These are phyloP conservation scores for Hysterangium stoloniferum DNA, from an alignment of 768 basidiomycete genomes.

Conservation along the genomic window DNA sequence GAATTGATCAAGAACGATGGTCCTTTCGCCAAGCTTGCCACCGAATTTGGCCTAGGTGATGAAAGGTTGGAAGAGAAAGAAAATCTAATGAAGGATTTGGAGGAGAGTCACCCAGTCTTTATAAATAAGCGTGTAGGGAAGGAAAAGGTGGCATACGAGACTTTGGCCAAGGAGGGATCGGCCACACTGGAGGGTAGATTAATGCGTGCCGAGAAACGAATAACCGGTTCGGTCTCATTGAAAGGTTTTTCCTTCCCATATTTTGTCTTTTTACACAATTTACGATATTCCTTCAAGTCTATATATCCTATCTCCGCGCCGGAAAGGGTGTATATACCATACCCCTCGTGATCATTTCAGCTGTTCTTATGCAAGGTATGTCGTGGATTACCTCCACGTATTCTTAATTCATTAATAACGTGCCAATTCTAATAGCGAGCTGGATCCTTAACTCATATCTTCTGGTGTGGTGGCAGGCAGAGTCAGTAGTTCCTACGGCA, in stretches of 20 bases:
- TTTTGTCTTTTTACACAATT: neutral
- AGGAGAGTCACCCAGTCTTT: conserved; percentile 24
- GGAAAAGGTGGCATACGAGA: conserved; percentile 19
- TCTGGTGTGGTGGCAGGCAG: conserved; percentile 64
- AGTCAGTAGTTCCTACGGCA: conserved; percentile 30
- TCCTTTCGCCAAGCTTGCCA: conserved; percentile 48
- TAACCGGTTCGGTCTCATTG: conserved; percentile 54
- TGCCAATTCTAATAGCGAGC: neutral
- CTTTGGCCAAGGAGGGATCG: conserved; percentile 35
- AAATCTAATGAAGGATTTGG: conserved; percentile 16
- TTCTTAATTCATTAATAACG: neutral
- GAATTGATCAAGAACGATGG: conserved; percentile 43
- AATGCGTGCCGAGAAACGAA: conserved; percentile 56
- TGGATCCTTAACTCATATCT: conserved; percentile 58
- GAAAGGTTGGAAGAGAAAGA: conserved; percentile 27
- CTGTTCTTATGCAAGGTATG: conserved; percentile 48
- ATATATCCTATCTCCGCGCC: conserved; percentile 49
- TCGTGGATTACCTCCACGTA: neutral
- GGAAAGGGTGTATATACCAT: conserved; percentile 43
- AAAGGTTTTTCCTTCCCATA: conserved; percentile 27
- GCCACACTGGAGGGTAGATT: conserved; percentile 61
- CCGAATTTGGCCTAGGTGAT: conserved; percentile 48
- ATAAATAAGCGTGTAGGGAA: conserved; percentile 35
- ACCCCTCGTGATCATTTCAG: conserved; percentile 42
- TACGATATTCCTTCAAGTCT: conserved; percentile 33